Evolutionary conservation across 768 basidiomycete genomes (phyloP).

Genomic region (Mycena pura): DNA sequence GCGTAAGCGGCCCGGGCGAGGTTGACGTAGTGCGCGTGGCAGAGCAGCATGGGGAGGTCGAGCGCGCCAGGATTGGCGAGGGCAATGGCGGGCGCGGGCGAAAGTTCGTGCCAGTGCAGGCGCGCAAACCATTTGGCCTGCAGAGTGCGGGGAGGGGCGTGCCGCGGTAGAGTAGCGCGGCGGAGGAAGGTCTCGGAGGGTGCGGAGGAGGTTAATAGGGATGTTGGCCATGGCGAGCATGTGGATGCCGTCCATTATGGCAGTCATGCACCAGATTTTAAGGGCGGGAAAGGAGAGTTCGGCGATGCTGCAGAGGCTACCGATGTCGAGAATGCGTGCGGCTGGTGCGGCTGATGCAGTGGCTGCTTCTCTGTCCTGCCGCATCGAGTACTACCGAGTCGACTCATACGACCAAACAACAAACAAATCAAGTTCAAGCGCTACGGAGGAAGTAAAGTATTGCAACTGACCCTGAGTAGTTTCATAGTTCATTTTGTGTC

Average conservation of each 20-base stretch:
- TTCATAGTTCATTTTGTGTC: no score
- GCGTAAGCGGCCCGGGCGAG: conserved; percentile 36
- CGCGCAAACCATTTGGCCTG: conserved; percentile 42
- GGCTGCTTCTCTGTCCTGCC: no score
- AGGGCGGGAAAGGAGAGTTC: conserved; percentile 46
- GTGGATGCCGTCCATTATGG: conserved; percentile 38
- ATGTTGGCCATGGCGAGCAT: no score
- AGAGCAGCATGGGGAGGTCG: conserved; percentile 35
- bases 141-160: conserved; percentile 33
- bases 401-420: no score
- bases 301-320: conserved; percentile 45
- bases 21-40: conserved; percentile 44
- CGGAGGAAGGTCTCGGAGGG: conserved; percentile 40
- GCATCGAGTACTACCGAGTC: no score
- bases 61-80: conserved; percentile 38
- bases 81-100: conserved; percentile 36
- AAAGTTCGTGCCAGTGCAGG: conserved; percentile 36
- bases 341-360: no score
- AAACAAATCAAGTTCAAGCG: no score
- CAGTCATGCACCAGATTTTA: conserved; percentile 45
- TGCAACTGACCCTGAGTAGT: no score
- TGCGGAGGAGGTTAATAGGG: conserved; percentile 34
- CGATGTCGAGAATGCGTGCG: conserved; percentile 35
- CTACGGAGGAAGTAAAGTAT: no score
- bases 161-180: conserved; percentile 39